Evolutionary conservation across 1,139 yeast species (phyloP).

Genomic region (Blastobotrys capitulatus): DNA sequence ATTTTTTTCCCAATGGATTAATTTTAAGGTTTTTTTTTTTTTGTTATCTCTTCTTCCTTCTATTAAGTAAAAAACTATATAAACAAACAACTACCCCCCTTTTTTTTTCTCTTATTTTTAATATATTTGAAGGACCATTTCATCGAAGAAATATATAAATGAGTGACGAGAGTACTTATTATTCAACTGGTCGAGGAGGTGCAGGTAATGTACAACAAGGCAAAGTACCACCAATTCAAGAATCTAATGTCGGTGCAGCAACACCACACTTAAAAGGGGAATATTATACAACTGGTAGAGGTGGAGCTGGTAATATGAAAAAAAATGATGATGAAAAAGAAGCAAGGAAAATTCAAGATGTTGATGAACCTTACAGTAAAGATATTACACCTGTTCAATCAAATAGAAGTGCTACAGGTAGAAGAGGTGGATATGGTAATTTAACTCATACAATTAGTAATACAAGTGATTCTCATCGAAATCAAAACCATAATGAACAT

Average conservation of each 20-base stretch:
- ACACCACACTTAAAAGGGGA: slow-evolving; percentile 56
- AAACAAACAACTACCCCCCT: too few relatives aligned
- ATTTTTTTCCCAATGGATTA: too few relatives aligned
- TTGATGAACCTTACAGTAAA: slow-evolving; percentile 37
- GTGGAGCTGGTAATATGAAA: slow-evolving; percentile 79
- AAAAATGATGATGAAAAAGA: slow-evolving; percentile 54
- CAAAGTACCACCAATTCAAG: slow-evolving; percentile 43
- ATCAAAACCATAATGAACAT: neutral
- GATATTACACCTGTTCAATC: slow-evolving; percentile 18
- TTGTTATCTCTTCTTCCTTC: too few relatives aligned
- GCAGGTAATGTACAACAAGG: slow-evolving; percentile 62
- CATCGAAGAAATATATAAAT: too few relatives aligned
- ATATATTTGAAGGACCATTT: too few relatives aligned
- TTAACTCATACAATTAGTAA: slow-evolving; percentile 23
- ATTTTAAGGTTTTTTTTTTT: too few relatives aligned
- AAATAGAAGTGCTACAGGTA: slow-evolving; percentile 30
- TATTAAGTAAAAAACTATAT: too few relatives aligned
- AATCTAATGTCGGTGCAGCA: slow-evolving; percentile 43
- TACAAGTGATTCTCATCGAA: neutral
- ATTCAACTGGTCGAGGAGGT: slow-evolving; percentile 78
- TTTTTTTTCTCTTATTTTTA: too few relatives aligned
- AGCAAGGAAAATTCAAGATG: slow-evolving; percentile 66
- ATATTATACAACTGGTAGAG: slow-evolving; percentile 69
- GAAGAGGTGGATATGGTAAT: slow-evolving; percentile 38
- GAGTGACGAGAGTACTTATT: slow-evolving; percentile 12